Evolutionary conservation across 75 land plant species (phyloP).

Genomic region (Azolla pinnata): DNA sequence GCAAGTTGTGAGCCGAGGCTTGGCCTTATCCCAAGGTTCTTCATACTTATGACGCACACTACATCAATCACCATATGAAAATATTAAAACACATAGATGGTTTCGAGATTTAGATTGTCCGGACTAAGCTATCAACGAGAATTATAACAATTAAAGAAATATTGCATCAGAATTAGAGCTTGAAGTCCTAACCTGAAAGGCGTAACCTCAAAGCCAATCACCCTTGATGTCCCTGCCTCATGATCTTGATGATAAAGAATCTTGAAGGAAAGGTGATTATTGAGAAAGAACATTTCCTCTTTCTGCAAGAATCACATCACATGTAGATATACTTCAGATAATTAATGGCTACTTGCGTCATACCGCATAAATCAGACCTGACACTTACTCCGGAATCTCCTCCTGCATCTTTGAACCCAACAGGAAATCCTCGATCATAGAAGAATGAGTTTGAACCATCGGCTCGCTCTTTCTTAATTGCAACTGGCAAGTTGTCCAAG

Average conservation of each 20-base stretch:
- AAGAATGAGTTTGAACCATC: slow-evolving; percentile 38
- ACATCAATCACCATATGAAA: no score
- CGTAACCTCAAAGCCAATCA: slow-evolving; percentile 89
- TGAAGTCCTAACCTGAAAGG: slow-evolving; percentile 57
- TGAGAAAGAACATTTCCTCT: slow-evolving; percentile 64
- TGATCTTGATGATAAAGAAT: slow-evolving; percentile 65
- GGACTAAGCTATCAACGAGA: no score
- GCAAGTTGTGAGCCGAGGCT: slow-evolving; percentile 25
- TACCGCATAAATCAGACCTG: background rate
- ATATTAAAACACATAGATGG: no score
- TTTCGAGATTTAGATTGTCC: no score
- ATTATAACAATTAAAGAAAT: no score
- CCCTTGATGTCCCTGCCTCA: slow-evolving; percentile 56
- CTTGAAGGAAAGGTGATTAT: slow-evolving; percentile 66
- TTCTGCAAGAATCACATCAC: slow-evolving; percentile 32
- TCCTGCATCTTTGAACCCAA: slow-evolving; percentile 53
- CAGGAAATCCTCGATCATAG: slow-evolving; percentile 79
- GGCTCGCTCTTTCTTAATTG: slow-evolving; percentile 44
- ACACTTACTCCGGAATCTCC: slow-evolving; percentile 36
- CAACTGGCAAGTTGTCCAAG: slow-evolving; percentile 89
- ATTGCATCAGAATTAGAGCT: no score
- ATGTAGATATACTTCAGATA: background rate
- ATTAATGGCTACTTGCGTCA: background rate
- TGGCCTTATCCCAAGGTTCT: slow-evolving; percentile 16
- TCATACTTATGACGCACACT: slow-evolving; percentile 21